Base-by-base conservation (phyloP, 164 flowering plant species). In the Vitis riparia region DNA sequence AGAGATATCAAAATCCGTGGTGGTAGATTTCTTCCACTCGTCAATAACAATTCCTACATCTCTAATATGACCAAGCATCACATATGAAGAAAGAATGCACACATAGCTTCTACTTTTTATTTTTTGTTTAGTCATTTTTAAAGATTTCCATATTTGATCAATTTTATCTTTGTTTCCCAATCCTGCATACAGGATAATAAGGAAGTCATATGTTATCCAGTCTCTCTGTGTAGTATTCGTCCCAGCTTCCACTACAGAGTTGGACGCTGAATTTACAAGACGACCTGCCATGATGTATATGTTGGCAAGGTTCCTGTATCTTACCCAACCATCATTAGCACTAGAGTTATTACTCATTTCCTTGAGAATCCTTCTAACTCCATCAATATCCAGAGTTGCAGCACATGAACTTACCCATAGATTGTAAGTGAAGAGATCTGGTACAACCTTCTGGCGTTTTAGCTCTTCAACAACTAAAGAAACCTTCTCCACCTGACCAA, bases 351-450 rank as follows among this genome's bases (percentile, higher is more conserved):
- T 63, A 27, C 77, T 83, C 95, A 95, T 91, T 77, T 89, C 87
- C 47, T 86, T 81, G 57, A 93, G 84, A 79, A 93, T 81, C 70
- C 71, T 82, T 73, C 72, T 75, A 50, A 84, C 86, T 61, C 82
- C 82, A 70, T 88, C 87, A 44, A 91, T 83, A 55, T 89, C 81
- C 32, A 86, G 60, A 51, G 82, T 44, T 17, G 95, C 91, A 79
- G 98, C 99, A 83, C 83, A 89, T 8, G 97, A 86, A 78, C 97
- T 90, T 62, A 86, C 78, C 97, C 98, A 90, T 9, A 90, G 83
- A 73, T 93, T 95, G 80, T 93, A 95, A 37, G 92, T 91, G 74
- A 84, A 91, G 58, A 95, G 77, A 77, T 95, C 99, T 7, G 89
- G 91, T 0, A 79, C 80, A 67, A 91, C 83, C 29, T 83, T 82